Base-by-base conservation (phyloP, 1,284 basidiomycete genomes). In the Moesziomyces sp. region DNA sequence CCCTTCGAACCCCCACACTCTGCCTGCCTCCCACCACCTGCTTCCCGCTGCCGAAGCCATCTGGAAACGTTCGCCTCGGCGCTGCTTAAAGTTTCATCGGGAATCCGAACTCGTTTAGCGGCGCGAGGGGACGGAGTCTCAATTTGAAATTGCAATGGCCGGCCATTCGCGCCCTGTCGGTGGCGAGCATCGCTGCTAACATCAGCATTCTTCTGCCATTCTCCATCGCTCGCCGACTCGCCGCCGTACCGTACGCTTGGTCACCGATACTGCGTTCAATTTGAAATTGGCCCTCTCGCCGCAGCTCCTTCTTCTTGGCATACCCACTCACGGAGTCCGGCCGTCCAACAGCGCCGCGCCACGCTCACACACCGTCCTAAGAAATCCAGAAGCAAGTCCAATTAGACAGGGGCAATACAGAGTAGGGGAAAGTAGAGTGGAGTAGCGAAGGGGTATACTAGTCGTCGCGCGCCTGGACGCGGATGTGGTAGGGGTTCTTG, bases 401-500 rank as follows among this genome's bases (percentile, higher is more conserved):
- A 33, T 11, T 42, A 14, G 42, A 44, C n/a, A 44, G 52, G 43
- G 43, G 28, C 35, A 53, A 19, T 18, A n/a, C 33, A 33, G 11
- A 33, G 30, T 4, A 33, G 10, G 13, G 30, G 0, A 2, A 33
- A 33, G 30, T 33, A 10, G 13, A 13, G 10, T 33, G 30, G 30
- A 2, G 1, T 33, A 33, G 30, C 10, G 30, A 33, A 33, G 13
- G 30, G 30, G 30, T 33, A 33, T 33, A 33, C 55, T 40, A 74
- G 46, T 74, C 71, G 35, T 70, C 62, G 19, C 72, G 45, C 5
- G 62, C 57, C 48, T 55, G 46, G 21, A 76, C 57, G 5, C 65
- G 61, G 23, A 76, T 51, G 48, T 46, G 50, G 60, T 76, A 76
- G 35, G 55, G 69, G 38, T 76, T 76, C 58, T 68, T 61, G 54